phyloP scores from a whole-genome alignment of 108 stramenopile genomes.

The Stephanodiscus minutulus region DNA sequence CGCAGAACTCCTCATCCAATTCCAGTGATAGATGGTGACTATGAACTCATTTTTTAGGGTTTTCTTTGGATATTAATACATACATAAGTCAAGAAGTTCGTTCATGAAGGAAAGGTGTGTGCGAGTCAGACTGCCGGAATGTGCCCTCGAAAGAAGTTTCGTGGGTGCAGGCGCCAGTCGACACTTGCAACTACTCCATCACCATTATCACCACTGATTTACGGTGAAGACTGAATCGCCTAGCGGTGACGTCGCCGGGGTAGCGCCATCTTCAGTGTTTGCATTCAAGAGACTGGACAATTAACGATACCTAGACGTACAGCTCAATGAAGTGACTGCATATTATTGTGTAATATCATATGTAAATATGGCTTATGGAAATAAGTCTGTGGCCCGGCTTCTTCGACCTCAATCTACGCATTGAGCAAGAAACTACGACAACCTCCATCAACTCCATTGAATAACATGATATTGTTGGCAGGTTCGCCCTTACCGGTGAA shows the following conservation, averaged over 20 bases:
- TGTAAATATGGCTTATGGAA: background rate
- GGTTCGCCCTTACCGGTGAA: conserved; percentile 92
- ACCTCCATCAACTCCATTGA: conserved; percentile 76
- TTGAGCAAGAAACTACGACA: conserved; percentile 71
- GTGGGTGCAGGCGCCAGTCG: background rate
- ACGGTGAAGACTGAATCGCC: background rate
- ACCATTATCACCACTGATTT: background rate
- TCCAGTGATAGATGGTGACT: no score
- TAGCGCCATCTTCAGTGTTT: background rate
- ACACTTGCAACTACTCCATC: background rate
- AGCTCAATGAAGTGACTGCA: no score
- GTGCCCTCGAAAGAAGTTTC: background rate
- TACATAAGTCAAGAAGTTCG: background rate
- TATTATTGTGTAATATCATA: no score
- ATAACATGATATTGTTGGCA: conserved; percentile 85
- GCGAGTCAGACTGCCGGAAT: background rate
- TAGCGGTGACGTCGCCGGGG: background rate
- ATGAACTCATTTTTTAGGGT: no score
- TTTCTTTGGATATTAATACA: no score
- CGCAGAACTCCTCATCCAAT: no score
- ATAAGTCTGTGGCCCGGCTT: no score
- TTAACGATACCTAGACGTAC: background rate
- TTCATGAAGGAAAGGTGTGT: background rate
- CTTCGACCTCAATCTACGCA: conserved; percentile 20
- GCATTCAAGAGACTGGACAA: background rate